A percentile compares a stretch with the other conserved stretches of the same genome.
Conservation (phyloP, 78 protist genomes). For the Dictyostelium brefeldianum region DNA sequence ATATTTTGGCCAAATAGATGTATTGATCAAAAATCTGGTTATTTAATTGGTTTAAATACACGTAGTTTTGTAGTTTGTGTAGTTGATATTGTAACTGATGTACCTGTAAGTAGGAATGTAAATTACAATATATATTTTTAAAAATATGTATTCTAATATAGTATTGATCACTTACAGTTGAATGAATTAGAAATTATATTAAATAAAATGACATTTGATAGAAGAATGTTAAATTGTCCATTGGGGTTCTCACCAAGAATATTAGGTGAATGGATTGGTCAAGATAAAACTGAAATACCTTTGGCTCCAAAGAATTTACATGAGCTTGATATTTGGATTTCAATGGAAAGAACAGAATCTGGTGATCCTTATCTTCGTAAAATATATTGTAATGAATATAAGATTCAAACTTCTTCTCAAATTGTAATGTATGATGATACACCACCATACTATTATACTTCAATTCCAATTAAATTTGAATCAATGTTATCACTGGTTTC, state of each 20-base stretch:
- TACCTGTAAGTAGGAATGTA: constrained; percentile 9
- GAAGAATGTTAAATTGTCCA: constrained; percentile 52
- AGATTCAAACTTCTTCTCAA: constrained; percentile 69
- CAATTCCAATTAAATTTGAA: constrained; percentile 55
- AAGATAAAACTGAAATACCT: not conserved
- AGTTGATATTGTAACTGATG: constrained; percentile 66
- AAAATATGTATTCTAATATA: not conserved
- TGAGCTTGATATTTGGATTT: constrained; percentile 68
- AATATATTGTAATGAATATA: constrained; percentile 73
- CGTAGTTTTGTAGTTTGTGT: constrained; percentile 72
- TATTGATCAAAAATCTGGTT: constrained; percentile 61
- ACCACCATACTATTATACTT: constrained; percentile 55
- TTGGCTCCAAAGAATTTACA: constrained; percentile 57
- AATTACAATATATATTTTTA: not conserved
- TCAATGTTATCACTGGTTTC: constrained; percentile 6
- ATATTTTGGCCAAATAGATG: constrained; percentile 75
- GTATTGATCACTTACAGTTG: constrained; percentile 15
- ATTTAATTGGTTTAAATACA: constrained; percentile 60
- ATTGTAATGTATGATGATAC: constrained; percentile 65
- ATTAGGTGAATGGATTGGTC: constrained; percentile 68
- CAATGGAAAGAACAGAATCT: constrained; percentile 52
- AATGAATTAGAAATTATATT: constrained; percentile 51
- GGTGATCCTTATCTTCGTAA: constrained; percentile 49
- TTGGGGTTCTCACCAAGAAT: constrained; percentile 48
- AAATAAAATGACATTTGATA: constrained; percentile 34